These are phyloP conservation scores for Crepidotus variabilis DNA, from an alignment of 768 basidiomycete genomes.

Conservation along the genomic window DNA sequence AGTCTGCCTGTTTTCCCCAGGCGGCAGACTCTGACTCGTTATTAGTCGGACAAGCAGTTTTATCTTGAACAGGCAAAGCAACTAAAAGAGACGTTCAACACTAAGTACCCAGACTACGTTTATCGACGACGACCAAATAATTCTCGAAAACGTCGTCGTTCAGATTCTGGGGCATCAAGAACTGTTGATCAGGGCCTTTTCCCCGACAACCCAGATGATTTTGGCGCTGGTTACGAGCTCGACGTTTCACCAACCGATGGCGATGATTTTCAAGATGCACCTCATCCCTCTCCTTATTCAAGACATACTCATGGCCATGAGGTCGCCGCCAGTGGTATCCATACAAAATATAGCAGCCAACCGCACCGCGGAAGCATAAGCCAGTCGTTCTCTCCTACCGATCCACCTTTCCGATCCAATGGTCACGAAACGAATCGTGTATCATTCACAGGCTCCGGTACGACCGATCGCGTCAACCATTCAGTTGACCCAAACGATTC, in stretches of 20 bases:
- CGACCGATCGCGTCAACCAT: conserved; percentile 15
- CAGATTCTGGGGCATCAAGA: conserved; percentile 26
- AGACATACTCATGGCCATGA: conserved; percentile 16
- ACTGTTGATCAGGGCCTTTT: conserved; percentile 25
- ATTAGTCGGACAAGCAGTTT: conserved; percentile 77
- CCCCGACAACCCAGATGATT: conserved; percentile 28
- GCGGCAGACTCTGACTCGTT: conserved; percentile 10
- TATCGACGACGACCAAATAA: conserved; percentile 88
- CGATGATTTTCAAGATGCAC: conserved; percentile 27
- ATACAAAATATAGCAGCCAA: conserved; percentile 18
- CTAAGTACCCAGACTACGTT: conserved; percentile 86
- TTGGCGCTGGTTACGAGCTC: conserved; percentile 25
- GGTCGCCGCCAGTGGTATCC: conserved; percentile 22
- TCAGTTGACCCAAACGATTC: conserved; percentile 13
- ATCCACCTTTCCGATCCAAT: conserved; percentile 22
- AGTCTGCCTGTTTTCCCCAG: conserved; percentile 13
- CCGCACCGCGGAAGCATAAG: conserved; percentile 21
- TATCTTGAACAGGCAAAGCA: conserved; percentile 85
- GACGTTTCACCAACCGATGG: conserved; percentile 34
- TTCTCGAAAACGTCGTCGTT: conserved; percentile 57
- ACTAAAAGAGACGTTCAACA: conserved; percentile 82
- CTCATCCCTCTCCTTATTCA: conserved; percentile 21
- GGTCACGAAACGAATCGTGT: conserved; percentile 21
- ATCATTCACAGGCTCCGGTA: conserved; percentile 15
- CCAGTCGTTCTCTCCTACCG: conserved; percentile 19